Conservation (phyloP, 345 rosid species). For the Arabis alpina region DNA sequence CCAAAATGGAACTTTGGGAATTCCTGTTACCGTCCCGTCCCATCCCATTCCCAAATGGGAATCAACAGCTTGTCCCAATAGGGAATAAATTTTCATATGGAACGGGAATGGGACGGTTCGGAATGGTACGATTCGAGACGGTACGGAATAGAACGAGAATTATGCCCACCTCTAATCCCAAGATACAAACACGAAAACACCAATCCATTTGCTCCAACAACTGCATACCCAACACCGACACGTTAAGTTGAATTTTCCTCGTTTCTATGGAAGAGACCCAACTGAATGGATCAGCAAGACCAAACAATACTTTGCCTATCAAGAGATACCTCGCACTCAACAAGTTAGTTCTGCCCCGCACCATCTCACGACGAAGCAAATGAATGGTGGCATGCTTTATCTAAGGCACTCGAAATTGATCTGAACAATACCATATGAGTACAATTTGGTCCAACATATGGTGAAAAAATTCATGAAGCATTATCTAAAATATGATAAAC, state of each 20-base stretch:
- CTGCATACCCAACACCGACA: background rate
- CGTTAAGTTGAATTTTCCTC: background rate
- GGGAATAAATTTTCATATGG: too few relatives aligned
- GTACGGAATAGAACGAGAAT: too few relatives aligned
- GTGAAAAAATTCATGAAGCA: background rate
- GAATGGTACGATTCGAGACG: too few relatives aligned
- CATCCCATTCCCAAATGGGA: too few relatives aligned
- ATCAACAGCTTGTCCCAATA: too few relatives aligned
- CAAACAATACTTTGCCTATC: background rate
- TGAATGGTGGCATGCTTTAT: background rate
- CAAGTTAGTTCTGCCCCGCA: background rate
- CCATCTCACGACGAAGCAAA: background rate
- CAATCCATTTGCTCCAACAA: too few relatives aligned
- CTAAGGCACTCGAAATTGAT: background rate
- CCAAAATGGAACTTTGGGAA: too few relatives aligned
- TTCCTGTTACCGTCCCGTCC: too few relatives aligned
- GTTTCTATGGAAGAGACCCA: background rate
- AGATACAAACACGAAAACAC: too few relatives aligned
- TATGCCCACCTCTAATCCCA: too few relatives aligned
- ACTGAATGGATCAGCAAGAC: background rate
- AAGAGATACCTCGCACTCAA: background rate
- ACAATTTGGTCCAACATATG: background rate
- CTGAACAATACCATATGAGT: background rate
- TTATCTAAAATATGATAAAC: background rate
- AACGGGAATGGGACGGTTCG: too few relatives aligned